Conservation (phyloP, 371 early-diverging fungal species). For the Rhizopus sp. region DNA sequence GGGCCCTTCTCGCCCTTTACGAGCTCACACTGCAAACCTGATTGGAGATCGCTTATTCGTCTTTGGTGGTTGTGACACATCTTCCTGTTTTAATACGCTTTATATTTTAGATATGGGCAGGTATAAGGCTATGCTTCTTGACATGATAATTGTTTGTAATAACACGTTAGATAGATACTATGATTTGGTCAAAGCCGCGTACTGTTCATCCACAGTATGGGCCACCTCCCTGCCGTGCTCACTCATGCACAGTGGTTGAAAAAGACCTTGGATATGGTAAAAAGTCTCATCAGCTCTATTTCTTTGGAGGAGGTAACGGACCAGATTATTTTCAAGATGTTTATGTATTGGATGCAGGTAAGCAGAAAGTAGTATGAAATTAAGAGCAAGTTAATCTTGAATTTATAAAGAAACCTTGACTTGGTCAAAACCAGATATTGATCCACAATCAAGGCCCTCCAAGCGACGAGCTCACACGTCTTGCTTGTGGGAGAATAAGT, state of each 20-base stretch:
- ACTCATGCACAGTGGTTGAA: constrained; percentile 78
- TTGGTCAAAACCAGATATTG: constrained; percentile 67
- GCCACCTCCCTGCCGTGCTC: constrained; percentile 84
- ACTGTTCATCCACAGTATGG: constrained; percentile 48
- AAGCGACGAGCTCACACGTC: constrained; percentile 88
- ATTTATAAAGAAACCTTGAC: constrained; percentile 67
- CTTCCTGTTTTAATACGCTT: constrained; percentile 73
- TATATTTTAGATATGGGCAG: constrained; percentile 54
- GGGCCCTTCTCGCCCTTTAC: constrained; percentile 67
- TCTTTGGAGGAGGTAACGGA: constrained; percentile 90
- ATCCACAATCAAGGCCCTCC: constrained; percentile 67
- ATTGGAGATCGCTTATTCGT: constrained; percentile 79
- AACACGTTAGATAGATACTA: constrained; percentile 58
- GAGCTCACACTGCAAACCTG: constrained; percentile 80
- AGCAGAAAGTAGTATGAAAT: constrained; percentile 56
- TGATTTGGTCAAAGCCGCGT: constrained; percentile 79
- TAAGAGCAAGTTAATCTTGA: constrained; percentile 64
- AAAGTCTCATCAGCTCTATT: constrained; percentile 48
- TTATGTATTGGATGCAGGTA: constrained; percentile 73
- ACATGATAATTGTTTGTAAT: background rate
- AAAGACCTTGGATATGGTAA: constrained; percentile 35
- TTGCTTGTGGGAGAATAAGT: constrained; percentile 68
- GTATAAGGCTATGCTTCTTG: constrained; percentile 1
- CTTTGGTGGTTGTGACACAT: constrained; percentile 88
- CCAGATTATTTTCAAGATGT: constrained; percentile 84